phyloP scores from a whole-genome alignment of 225 moss, liverwort and hornwort genomes.

The Sphagnum tenellum region DNA sequence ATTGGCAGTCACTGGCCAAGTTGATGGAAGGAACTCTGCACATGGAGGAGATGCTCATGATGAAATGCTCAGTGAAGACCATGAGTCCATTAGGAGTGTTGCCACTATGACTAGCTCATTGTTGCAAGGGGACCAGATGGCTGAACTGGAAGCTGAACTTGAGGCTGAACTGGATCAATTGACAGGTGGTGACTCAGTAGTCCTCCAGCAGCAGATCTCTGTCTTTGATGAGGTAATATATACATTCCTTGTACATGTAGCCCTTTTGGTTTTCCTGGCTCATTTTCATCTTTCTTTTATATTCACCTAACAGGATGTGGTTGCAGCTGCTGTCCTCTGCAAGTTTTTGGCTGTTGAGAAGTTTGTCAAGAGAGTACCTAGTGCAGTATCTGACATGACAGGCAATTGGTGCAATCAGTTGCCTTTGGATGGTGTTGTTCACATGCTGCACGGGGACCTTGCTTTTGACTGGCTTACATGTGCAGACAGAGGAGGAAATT shows the following conservation, averaged over 20 bases:
- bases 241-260: no score
- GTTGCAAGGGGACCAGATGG: constrained; percentile 41
- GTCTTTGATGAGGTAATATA: constrained; percentile 33
- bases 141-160: constrained; percentile 55
- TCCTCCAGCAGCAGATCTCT: constrained; percentile 25
- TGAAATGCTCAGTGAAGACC: neutral
- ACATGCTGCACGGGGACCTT: constrained; percentile 40
- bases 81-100: neutral
- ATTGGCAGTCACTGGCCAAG: no score
- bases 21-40: no score
- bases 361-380: no score
- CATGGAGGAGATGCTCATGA: neutral
- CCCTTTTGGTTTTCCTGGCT: no score
- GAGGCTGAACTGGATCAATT: constrained; percentile 64
- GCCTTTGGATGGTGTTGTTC: constrained; percentile 40
- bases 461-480: constrained; percentile 33
- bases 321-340: no score
- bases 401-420: constrained; percentile 16
- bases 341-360: no score
- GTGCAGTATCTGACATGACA: neutral
- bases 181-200: constrained; percentile 35
- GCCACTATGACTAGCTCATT: constrained; percentile 10
- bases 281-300: no score
- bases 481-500: constrained; percentile 16
- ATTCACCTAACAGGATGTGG: no score